Conservation (phyloP, 148 eudicot genomes). For the Rhododendron williamsianum region DNA sequence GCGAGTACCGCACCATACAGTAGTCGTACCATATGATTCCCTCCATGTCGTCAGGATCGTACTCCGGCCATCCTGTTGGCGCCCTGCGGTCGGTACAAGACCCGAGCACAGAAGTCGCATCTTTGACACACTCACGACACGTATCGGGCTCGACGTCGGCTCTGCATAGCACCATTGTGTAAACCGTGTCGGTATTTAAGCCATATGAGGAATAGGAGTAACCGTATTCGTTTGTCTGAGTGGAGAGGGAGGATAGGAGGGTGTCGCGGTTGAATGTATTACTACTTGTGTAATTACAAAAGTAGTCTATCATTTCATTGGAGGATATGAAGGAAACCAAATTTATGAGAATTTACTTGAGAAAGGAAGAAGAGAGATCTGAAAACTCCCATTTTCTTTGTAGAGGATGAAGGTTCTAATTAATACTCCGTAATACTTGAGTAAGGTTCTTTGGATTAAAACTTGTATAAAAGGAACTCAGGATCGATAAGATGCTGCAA, state of each 20-base stretch:
- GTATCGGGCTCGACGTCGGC: not conserved
- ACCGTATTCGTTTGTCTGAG: constrained; percentile 15
- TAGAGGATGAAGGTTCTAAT: too few species aligned
- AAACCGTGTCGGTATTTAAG: constrained; percentile 18
- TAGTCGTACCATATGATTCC: too few species aligned
- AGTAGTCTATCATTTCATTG: not conserved
- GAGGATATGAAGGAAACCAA: not conserved
- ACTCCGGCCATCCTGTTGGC: constrained; percentile 15
- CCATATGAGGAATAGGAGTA: constrained; percentile 34
- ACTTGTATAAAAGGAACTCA: too few species aligned
- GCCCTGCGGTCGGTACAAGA: constrained; percentile 11
- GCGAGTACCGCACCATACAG: too few species aligned
- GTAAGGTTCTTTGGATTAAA: too few species aligned
- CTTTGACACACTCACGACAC: constrained; percentile 15
- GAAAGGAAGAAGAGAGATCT: not conserved
- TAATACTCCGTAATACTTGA: too few species aligned
- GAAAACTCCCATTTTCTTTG: too few species aligned
- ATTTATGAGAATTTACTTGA: not conserved
- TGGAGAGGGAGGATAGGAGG: constrained; percentile 32
- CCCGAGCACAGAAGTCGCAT: constrained; percentile 6
- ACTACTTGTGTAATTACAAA: constrained; percentile 20
- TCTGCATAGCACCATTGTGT: constrained; percentile 39
- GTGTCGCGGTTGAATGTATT: constrained; percentile 37
- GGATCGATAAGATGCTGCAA: too few species aligned
- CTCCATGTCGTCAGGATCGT: too few species aligned